A percentile compares a stretch with the other conserved stretches of the same genome.
phyloP scores from a whole-genome alignment of 2,329 filamentous ascomycete genomes.

The Colletotrichum echinochloae region DNA sequence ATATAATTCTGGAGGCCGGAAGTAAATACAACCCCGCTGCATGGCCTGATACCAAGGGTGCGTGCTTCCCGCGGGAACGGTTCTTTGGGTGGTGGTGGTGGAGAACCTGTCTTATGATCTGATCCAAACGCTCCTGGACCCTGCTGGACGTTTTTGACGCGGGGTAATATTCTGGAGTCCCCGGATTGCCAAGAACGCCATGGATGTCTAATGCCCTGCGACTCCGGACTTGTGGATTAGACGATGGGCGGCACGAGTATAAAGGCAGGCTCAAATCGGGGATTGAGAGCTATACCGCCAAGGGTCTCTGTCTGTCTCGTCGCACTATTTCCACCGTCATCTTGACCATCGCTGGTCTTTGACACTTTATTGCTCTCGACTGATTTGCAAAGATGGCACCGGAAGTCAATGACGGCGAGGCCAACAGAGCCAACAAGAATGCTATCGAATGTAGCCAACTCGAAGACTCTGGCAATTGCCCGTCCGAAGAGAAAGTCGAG shows the following conservation, averaged over 20 bases:
- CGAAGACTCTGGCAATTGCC: slow-evolving; percentile 9
- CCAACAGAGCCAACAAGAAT: slow-evolving; percentile 13
- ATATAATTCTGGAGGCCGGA: background rate
- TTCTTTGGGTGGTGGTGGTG: too few species aligned
- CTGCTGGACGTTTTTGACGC: slow-evolving; percentile 3
- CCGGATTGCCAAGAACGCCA: slow-evolving; percentile 26
- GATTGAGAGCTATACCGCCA: too few species aligned
- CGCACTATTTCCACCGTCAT: background rate
- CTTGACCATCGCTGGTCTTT: background rate
- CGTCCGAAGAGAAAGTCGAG: slow-evolving; percentile 1
- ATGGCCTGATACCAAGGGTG: background rate
- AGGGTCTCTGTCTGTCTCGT: too few species aligned
- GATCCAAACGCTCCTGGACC: too few species aligned
- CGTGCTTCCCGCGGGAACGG: slow-evolving; percentile 16
- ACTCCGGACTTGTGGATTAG: background rate
- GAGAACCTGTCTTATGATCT: too few species aligned
- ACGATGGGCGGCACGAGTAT: slow-evolving; percentile 7
- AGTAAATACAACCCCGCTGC: background rate
- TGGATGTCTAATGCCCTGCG: background rate
- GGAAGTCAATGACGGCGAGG: background rate
- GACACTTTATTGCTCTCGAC: background rate
- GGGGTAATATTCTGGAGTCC: slow-evolving; percentile 36
- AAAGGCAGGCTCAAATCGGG: slow-evolving; percentile 2
- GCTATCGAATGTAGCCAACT: slow-evolving; percentile 22
- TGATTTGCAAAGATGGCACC: background rate